Evolutionary conservation across 2,329 filamentous ascomycete genomes (phyloP).

Genomic region (Sordariomycetes sp.): DNA sequence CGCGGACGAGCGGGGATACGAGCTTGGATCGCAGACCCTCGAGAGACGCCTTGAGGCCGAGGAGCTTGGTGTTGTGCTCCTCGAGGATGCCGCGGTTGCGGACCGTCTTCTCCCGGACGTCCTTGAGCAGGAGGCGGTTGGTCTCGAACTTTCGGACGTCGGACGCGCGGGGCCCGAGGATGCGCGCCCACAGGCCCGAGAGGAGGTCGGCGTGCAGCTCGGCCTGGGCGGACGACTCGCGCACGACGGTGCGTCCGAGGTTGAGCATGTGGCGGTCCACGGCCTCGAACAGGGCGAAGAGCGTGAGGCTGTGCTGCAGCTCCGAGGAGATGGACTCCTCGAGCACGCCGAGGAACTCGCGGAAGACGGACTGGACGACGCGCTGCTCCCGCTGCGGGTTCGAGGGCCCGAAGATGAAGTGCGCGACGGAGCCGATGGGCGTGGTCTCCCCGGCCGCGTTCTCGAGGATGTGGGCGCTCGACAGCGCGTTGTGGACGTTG

Average conservation of each 20-base stretch:
- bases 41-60: slow-evolving; percentile 77
- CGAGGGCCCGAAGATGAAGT: slow-evolving; percentile 69
- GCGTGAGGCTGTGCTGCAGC: slow-evolving; percentile 66
- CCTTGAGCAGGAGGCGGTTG: slow-evolving; percentile 71
- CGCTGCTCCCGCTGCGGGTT: slow-evolving; percentile 70
- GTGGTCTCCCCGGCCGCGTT: slow-evolving; percentile 50
- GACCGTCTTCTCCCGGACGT: slow-evolving; percentile 74
- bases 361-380: slow-evolving; percentile 74
- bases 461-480: slow-evolving; percentile 52
- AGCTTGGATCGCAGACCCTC: slow-evolving; percentile 78
- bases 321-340: slow-evolving; percentile 86
- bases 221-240: slow-evolving; percentile 75
- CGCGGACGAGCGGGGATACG: slow-evolving; percentile 72
- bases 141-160: slow-evolving; percentile 85
- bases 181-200: slow-evolving; percentile 74
- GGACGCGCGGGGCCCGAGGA: slow-evolving; percentile 67
- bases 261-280: slow-evolving; percentile 89
- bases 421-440: slow-evolving; percentile 57
- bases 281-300: slow-evolving; percentile 84
- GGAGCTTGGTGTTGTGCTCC: slow-evolving; percentile 75
- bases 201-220: slow-evolving; percentile 73
- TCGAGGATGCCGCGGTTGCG: slow-evolving; percentile 80
- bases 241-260: slow-evolving; percentile 73
- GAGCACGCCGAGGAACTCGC: slow-evolving; percentile 76
- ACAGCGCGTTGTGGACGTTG: slow-evolving; percentile 73